Conservation (phyloP, 371 early-diverging fungal species). For the Mortierella sp. region DNA sequence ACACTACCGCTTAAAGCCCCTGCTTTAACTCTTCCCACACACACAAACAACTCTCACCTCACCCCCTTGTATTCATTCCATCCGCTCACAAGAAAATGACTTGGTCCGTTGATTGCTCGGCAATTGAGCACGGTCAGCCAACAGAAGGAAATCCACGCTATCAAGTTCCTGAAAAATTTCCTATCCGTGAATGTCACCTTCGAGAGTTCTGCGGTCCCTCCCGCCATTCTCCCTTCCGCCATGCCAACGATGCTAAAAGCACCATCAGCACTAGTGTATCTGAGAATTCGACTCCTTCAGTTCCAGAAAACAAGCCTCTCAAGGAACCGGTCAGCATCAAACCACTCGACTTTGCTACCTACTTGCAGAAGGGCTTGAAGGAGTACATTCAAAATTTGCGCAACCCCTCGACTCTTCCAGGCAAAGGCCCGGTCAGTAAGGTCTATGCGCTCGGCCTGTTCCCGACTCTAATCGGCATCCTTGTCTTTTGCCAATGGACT, state of each 20-base stretch:
- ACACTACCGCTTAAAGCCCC: neutral
- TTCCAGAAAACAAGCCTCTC: constrained; percentile 1
- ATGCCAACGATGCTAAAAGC: neutral
- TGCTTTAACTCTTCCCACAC: neutral
- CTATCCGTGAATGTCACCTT: constrained; percentile 10
- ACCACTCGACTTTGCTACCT: constrained; percentile 33
- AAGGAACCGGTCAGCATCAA: constrained; percentile 26
- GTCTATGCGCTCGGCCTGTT: constrained; percentile 32
- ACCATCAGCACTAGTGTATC: neutral
- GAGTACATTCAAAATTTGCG: constrained; percentile 19
- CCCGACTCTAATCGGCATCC: constrained; percentile 22
- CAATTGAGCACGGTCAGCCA: neutral
- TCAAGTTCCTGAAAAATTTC: neutral
- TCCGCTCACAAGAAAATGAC: neutral
- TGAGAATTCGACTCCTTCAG: neutral
- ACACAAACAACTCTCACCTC: neutral
- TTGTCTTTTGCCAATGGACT: constrained; percentile 34
- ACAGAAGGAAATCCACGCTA: neutral
- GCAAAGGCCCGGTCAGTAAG: constrained; percentile 19
- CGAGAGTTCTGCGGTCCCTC: neutral
- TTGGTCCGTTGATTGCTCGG: constrained; percentile 10
- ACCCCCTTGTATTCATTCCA: neutral
- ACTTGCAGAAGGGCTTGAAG: constrained; percentile 14
- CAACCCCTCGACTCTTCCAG: constrained; percentile 38
- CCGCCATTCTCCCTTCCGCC: neutral